Percentiles rank a stretch among this genome's conserved stretches.
phyloP scores from a whole-genome alignment of 208 protist species.

The Willaertia magna region DNA sequence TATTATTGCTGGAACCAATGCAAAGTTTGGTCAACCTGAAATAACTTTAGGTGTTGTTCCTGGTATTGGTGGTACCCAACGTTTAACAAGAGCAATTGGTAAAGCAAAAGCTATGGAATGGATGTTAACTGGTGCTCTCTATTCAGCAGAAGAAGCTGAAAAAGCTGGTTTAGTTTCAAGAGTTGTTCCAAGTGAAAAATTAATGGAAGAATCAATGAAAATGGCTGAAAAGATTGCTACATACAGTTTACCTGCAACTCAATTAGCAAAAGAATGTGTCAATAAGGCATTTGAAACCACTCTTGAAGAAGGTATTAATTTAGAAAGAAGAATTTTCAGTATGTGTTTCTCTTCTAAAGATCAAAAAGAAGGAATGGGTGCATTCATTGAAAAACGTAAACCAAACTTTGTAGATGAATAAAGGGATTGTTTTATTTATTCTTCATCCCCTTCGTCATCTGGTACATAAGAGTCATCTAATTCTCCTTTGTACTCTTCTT shows the following conservation, averaged over 20 bases:
- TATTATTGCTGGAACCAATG: constrained; percentile 33
- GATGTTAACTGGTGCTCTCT: constrained; percentile 40
- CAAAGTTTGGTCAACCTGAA: constrained; percentile 60
- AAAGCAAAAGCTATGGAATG: constrained; percentile 63
- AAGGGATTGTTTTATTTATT: no score
- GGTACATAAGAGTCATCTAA: no score
- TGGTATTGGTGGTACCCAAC: constrained; percentile 51
- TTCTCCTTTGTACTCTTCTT: no score
- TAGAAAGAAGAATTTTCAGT: constrained; percentile 52
- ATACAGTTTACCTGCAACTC: constrained; percentile 32
- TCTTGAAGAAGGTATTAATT: constrained; percentile 36
- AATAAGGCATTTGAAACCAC: constrained; percentile 30
- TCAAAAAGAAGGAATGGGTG: constrained; percentile 62
- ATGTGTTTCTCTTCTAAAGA: constrained; percentile 53
- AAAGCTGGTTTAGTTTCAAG: constrained; percentile 38
- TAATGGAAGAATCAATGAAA: constrained; percentile 34
- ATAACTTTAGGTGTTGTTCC: constrained; percentile 42
- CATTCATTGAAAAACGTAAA: constrained; percentile 49
- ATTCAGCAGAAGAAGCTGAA: constrained; percentile 34
- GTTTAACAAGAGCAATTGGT: constrained; percentile 50
- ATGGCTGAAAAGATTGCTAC: constrained; percentile 43
- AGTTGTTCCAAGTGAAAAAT: constrained; percentile 43
- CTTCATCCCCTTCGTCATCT: no score
- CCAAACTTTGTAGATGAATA: constrained; percentile 43
- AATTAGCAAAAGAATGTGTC: constrained; percentile 40